A percentile compares a stretch with the other conserved stretches of the same genome.
phyloP scores from a whole-genome alignment of 177 flowering plant species.

The Vitis hybrid region DNA sequence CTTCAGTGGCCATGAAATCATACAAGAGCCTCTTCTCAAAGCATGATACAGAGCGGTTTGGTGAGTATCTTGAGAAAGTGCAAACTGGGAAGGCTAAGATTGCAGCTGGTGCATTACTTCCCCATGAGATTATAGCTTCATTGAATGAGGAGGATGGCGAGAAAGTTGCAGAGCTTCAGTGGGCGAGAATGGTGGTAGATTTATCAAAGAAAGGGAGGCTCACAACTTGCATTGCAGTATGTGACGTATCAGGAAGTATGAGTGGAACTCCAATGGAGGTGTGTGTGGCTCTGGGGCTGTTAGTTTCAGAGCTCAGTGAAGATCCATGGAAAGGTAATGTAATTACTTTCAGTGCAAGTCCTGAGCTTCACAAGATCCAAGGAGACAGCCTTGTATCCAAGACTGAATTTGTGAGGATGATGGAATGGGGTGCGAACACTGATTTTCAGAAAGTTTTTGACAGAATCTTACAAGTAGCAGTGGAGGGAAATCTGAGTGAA shows the following conservation, averaged over 20 bases:
- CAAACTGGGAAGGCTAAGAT: slow-evolving; percentile 29
- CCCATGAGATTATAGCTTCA: slow-evolving; percentile 33
- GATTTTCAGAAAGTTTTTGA: slow-evolving; percentile 20
- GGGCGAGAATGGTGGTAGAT: slow-evolving; percentile 43
- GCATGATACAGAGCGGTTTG: slow-evolving; percentile 37
- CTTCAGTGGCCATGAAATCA: slow-evolving; percentile 41
- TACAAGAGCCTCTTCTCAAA: slow-evolving; percentile 37
- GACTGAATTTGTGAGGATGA: neutral
- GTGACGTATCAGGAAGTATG: slow-evolving; percentile 44
- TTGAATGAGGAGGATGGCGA: slow-evolving; percentile 25
- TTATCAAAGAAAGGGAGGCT: slow-evolving; percentile 27
- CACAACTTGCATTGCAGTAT: slow-evolving; percentile 27
- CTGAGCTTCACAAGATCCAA: slow-evolving; percentile 29
- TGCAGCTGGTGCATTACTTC: slow-evolving; percentile 41
- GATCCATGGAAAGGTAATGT: slow-evolving; percentile 47
- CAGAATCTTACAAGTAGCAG: slow-evolving; percentile 9
- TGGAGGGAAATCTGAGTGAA: slow-evolving; percentile 6
- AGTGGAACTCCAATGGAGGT: slow-evolving; percentile 39
- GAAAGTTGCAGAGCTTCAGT: slow-evolving; percentile 50
- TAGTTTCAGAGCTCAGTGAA: slow-evolving; percentile 37
- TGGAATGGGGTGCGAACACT: slow-evolving; percentile 11
- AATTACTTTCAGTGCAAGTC: slow-evolving; percentile 34
- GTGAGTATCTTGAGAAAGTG: slow-evolving; percentile 32
- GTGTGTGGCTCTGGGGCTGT: slow-evolving; percentile 27
- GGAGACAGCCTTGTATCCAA: neutral